A percentile compares a stretch with the other conserved stretches of the same genome.
phyloP scores from a whole-genome alignment of 208 protist species.

The Naegleria gruberi region DNA sequence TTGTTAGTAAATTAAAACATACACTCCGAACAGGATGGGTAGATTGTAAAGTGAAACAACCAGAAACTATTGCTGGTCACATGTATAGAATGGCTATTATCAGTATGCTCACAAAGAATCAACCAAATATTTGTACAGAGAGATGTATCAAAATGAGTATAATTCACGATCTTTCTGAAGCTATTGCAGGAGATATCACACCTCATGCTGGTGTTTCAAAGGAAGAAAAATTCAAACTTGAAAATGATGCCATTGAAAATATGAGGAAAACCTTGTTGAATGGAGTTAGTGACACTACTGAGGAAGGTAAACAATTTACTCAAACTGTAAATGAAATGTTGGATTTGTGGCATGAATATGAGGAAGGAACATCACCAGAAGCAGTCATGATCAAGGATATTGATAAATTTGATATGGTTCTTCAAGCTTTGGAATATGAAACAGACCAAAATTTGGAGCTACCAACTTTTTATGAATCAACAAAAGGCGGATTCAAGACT shows the following conservation, averaged over 20 bases:
- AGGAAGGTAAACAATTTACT: not conserved
- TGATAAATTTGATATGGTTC: conserved; percentile 78
- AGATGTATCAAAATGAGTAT: conserved; percentile 71
- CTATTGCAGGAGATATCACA: conserved; percentile 55
- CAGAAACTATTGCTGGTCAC: conserved; percentile 74
- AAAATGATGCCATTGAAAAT: conserved; percentile 53
- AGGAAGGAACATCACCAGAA: conserved; percentile 64
- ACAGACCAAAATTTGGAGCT: conserved; percentile 54
- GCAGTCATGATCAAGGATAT: conserved; percentile 75
- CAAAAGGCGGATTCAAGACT: conserved; percentile 53
- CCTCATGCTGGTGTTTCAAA: conserved; percentile 46
- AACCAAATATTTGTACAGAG: conserved; percentile 55
- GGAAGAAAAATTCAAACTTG: conserved; percentile 59
- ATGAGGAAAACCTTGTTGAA: conserved; percentile 46
- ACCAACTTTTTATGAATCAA: conserved; percentile 59
- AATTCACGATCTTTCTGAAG: conserved; percentile 70
- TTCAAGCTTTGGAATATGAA: conserved; percentile 76
- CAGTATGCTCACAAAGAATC: conserved; percentile 68
- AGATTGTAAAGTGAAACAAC: conserved; percentile 53
- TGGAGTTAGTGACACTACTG: not conserved
- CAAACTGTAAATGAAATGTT: conserved; percentile 45
- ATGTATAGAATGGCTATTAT: conserved; percentile 80
- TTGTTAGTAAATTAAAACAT: conserved; percentile 64
- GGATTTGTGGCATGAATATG: conserved; percentile 69
- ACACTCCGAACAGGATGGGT: conserved; percentile 74